Evolutionary conservation across 2,329 filamentous ascomycete genomes (phyloP), one percentile per base, ranked within the genome.

Genomic region (Venturia aucupariae): DNA sequence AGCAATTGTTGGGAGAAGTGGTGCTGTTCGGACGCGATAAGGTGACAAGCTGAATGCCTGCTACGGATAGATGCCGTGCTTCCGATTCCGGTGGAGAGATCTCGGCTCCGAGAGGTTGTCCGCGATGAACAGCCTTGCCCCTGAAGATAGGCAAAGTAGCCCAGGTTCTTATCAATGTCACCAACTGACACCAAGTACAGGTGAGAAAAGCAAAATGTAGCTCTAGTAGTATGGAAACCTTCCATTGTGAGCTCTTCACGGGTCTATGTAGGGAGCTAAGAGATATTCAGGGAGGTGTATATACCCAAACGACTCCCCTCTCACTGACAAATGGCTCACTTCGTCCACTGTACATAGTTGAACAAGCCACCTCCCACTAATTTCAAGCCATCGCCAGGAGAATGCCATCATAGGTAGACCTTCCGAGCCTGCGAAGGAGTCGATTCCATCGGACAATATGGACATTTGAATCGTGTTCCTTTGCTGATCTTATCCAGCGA

Each of bases 371-470:
- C 51, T 7, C 8, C 24, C 22, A 27, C 46, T 11, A 27, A 24
- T 15, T 15, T 15, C 51, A 32, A n/a, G 10, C 30, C 51, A 57
- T n/a, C 51, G 51, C 51, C 51, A 57, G 19, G 17, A 32, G 32
- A n/a, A 35, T 57, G 51, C 51, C 30, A 27, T 75, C 77, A 91
- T 57, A 92, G 75, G 62, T 86, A 85, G 55, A 94, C 88, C 73
- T 87, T 86, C 69, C 80, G 83, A 7, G 92, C 90, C 64, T 97
- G 91, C 68, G 85, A 86, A 1, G 89, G 80, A 68, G 87, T 82
- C 57, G 90, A 91, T 76, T 97, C 93, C 38, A 79, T 86, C 0
- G 94, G 94, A 72, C 94, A 99, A 73, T 99, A 99, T 0, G 94
- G 94, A 71, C 94, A 99, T 75, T 99, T 99, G 81, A 95, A 95